Evolutionary conservation across 805 yeast genomes (phyloP).

Genomic region (Cyberlindnera maritima): DNA sequence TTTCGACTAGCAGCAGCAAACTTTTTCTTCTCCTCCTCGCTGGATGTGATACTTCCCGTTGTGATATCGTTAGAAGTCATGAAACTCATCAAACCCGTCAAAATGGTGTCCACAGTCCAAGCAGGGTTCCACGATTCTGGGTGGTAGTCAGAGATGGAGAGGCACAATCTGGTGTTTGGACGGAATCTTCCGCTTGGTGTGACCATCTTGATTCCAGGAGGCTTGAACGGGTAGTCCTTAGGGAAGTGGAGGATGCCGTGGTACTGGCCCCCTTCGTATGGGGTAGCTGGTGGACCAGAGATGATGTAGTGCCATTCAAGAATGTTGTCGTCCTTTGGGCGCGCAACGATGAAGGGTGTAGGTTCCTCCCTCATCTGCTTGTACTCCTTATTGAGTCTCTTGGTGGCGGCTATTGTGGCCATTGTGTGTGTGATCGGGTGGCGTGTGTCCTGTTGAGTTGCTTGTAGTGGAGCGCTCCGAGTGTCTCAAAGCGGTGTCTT

Average conservation of each 20-base stretch:
- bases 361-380: constrained; percentile 72
- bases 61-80: constrained; percentile 87
- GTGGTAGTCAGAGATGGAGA: constrained; percentile 88
- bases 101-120: constrained; percentile 86
- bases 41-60: constrained; percentile 71
- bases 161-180: constrained; percentile 72
- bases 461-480: too few relatives aligned
- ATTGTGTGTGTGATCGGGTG: background rate
- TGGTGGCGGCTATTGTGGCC: constrained; percentile 32
- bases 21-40: constrained; percentile 48
- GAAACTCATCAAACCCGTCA: constrained; percentile 82
- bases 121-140: constrained; percentile 96
- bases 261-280: constrained; percentile 80
- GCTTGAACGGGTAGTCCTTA: constrained; percentile 80
- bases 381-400: constrained; percentile 72
- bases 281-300: constrained; percentile 88
- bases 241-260: constrained; percentile 85
- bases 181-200: constrained; percentile 89
- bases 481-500: too few relatives aligned
- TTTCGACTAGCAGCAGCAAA: constrained; percentile 55
- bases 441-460: background rate
- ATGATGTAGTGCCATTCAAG: constrained; percentile 91
- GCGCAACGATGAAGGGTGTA: constrained; percentile 77
- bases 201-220: constrained; percentile 81
- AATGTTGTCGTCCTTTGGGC: constrained; percentile 81